Evolutionary conservation across 1,139 yeast species (phyloP), one percentile per base, ranked within the genome.

Genomic region (Groenewaldozyma sp.): DNA sequence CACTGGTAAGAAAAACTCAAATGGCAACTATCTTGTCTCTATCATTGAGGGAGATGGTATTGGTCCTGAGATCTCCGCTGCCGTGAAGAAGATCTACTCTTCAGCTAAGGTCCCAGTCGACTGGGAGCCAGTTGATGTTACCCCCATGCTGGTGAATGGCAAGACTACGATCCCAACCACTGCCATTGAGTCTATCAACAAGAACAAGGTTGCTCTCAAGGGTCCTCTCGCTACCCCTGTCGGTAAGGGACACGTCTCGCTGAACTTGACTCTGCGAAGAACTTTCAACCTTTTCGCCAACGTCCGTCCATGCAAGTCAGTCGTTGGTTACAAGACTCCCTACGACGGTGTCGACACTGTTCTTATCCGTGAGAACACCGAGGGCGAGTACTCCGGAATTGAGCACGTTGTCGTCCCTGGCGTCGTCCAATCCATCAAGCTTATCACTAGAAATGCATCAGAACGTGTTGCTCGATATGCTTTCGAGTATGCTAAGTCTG

Each of bases 41-140:
- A 73, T 91, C 70, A 91, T 91, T 58, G 96, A 88, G 69, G 98
- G 98, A 67, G 98, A 91, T 62, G 98, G 98, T 71, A 88, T 91
- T 55, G 98, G 98, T 54, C 76, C 81, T 42, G 98, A 91, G 68
- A 91, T 91, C 62, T 83, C 97, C 49, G 76, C 82, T 60, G 84
- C 96, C 40, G 95, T 88, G 54, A 83, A 86, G 72, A 76, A 81
- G 50, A 87, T 88, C 58, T 91, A 84, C 68, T 70, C 78, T 44
- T 96, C 96, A 52, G 97, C 97, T 44, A 68, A 83, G 39, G 94
- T 88, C 40, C 98, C 98, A 51, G 80, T 91, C 57, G 93, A 82
- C 58, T 91, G 97, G 97, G 95, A 88, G 67, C 79, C 83, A 40
- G 95, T 88, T 55, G 97, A 88, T 59, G 98, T 91, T 39, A 83